Base-by-base conservation (phyloP, 345 rosid species). In the Pistacia atlantica region DNA sequence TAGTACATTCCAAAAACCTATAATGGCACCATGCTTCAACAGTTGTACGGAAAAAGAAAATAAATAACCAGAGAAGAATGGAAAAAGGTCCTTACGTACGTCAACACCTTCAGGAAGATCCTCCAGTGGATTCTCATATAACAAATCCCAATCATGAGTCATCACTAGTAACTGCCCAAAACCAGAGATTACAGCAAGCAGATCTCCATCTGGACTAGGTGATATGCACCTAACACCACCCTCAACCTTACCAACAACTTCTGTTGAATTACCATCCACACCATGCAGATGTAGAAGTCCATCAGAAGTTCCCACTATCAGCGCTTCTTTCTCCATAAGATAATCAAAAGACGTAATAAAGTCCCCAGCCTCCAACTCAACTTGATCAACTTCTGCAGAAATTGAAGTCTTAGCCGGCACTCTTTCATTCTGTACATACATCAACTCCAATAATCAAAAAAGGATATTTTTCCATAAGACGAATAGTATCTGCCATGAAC, bases 281-380 rank as follows among this genome's bases (percentile, higher is more conserved):
- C 65, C 78, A 81, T 91, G 91, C 73, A 91, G 80, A 74, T 90
- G 71, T 25, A 96, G 78, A 75, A 84, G 87, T 20, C 99, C 99
- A 78, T 72, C 72, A 69, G 86, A 79, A 52, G 99, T 92, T 49
- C 99, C 99, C 64, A 93, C 49, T 35, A 92, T 75, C 52, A 96
- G 60, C n/a, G 97, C 90, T 81, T 96, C 98, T 85, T 92, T 92
- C 93, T 96, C 97, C 88, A 93, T 86, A 0, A 96, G 86, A 81
- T 90, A 96, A 80, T 93, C 97, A 63, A 90, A 96, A 17, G 97
- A 83, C 13, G 92, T 90, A 76, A 96, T 83, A 75, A 60, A 61
- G 80, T 92, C 95, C 28, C 78, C 95, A 2, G 84, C 77, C 78
- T 90, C 98, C 93, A 93, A 79, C 78, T 83, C 97, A 76, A 89